Evolutionary conservation across 169 alveolate species (phyloP).

Genomic region (Cardiosporidium cionae): DNA sequence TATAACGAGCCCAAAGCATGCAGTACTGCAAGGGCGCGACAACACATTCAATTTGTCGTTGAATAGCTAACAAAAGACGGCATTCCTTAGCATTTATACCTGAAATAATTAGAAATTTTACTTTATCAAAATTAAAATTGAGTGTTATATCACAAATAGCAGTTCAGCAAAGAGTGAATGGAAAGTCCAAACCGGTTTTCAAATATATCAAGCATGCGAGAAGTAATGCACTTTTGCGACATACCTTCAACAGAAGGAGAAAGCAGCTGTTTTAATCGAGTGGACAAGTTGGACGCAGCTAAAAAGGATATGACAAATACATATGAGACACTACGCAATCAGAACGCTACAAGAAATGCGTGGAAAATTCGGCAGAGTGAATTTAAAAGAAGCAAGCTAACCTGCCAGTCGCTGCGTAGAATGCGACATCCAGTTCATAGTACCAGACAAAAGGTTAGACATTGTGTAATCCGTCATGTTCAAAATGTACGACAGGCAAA

Average conservation of each 20-base stretch:
- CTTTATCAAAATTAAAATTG: too few species aligned
- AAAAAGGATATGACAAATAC: neutral
- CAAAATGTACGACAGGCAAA: too few species aligned
- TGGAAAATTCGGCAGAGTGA: too few species aligned
- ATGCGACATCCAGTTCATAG: neutral
- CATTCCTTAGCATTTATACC: conserved; percentile 4
- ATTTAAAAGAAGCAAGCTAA: too few species aligned
- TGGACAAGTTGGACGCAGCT: neutral
- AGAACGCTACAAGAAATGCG: too few species aligned
- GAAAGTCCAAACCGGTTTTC: too few species aligned
- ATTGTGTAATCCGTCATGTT: too few species aligned
- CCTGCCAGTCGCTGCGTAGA: neutral
- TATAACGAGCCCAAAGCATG: conserved; percentile 13
- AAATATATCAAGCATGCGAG: too few species aligned
- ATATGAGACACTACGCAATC: neutral
- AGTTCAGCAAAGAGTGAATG: too few species aligned
- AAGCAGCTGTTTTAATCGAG: neutral
- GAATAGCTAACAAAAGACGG: conserved; percentile 3
- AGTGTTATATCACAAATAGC: too few species aligned
- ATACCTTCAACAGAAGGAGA: neutral
- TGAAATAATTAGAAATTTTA: too few species aligned
- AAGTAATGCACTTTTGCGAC: too few species aligned
- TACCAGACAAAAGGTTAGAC: neutral
- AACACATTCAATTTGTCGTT: conserved; percentile 11
- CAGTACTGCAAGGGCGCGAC: conserved; percentile 13